phyloP scores from a whole-genome alignment of 495 filamentous ascomycete genomes.

The Clohesyomyces aquaticus region DNA sequence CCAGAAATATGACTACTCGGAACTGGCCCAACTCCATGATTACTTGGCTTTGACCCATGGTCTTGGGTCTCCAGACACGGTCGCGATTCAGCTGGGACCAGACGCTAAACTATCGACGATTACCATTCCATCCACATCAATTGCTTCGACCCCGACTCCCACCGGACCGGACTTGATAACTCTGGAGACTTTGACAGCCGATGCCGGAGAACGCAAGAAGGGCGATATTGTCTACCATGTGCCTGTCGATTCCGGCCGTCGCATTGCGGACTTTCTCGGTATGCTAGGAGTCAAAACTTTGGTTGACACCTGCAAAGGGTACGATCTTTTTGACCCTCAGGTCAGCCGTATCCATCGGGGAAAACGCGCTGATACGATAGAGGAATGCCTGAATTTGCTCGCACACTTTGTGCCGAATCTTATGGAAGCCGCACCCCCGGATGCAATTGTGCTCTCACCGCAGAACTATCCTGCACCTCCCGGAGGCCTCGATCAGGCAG shows the following conservation, averaged over 20 bases:
- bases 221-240: slow-evolving; percentile 12
- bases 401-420: too few relatives aligned
- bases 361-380: too few relatives aligned
- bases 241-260: not conserved
- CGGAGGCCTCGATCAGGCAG: not conserved
- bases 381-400: too few relatives aligned
- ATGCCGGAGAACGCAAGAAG: slow-evolving; percentile 1
- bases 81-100: not conserved
- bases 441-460: not conserved
- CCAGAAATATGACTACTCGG: too few relatives aligned
- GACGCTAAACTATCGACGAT: not conserved
- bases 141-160: not conserved
- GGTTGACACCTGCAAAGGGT: slow-evolving; percentile 1
- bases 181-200: slow-evolving; percentile 3
- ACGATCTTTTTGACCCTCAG: too few relatives aligned
- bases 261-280: not conserved
- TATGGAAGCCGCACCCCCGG: slow-evolving; percentile 1
- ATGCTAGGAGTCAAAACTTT: slow-evolving; percentile 4
- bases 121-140: not conserved
- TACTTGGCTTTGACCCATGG: too few relatives aligned
- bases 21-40: too few relatives aligned
- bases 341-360: too few relatives aligned
- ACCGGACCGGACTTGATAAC: too few relatives aligned
- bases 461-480: not conserved
- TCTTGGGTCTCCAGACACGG: not conserved